Percentiles rank a stretch among this genome's conserved stretches.
Conservation (phyloP, 2,329 filamentous ascomycete genomes). For the Cladophialophora yegresii region DNA sequence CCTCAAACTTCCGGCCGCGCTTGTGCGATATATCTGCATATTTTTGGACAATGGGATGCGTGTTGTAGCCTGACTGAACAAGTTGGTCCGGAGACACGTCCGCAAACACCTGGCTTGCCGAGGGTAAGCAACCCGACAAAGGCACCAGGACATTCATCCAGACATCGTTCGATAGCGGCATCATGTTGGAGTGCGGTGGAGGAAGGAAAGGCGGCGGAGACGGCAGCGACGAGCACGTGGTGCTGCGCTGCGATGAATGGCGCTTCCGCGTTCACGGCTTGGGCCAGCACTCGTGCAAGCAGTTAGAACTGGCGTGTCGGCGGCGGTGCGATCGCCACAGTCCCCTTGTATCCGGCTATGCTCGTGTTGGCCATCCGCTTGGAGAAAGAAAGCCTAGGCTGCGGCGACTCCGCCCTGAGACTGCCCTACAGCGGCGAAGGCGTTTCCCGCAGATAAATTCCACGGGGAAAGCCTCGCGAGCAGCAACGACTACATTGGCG, state of each 20-base stretch:
- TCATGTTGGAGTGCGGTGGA: constrained; percentile 12
- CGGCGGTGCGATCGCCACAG: constrained; percentile 3
- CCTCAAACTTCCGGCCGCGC: constrained; percentile 8
- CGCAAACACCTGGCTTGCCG: background rate
- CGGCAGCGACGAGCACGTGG: constrained; percentile 1
- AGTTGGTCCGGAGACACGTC: background rate
- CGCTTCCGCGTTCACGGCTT: background rate
- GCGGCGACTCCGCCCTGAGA: constrained; percentile 52
- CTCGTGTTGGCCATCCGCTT: constrained; percentile 41
- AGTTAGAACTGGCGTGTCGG: background rate
- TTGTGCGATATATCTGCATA: constrained; percentile 5
- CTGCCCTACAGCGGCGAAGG: constrained; percentile 53
- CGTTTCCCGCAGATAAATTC: background rate
- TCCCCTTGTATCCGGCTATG: constrained; percentile 33
- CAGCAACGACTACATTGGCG: constrained; percentile 49
- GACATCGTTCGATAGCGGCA: constrained; percentile 10
- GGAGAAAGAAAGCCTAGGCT: constrained; percentile 47
- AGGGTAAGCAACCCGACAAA: constrained; percentile 6
- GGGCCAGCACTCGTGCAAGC: constrained; percentile 4
- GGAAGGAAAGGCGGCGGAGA: constrained; percentile 12
- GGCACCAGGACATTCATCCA: constrained; percentile 13
- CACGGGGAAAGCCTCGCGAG: constrained; percentile 45
- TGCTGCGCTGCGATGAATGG: background rate
- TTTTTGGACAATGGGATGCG: background rate
- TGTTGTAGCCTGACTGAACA: constrained; percentile 2